These are phyloP conservation scores for Fraxinus nigra DNA, from an alignment of 305 asterid genomes.

Conservation along the genomic window DNA sequence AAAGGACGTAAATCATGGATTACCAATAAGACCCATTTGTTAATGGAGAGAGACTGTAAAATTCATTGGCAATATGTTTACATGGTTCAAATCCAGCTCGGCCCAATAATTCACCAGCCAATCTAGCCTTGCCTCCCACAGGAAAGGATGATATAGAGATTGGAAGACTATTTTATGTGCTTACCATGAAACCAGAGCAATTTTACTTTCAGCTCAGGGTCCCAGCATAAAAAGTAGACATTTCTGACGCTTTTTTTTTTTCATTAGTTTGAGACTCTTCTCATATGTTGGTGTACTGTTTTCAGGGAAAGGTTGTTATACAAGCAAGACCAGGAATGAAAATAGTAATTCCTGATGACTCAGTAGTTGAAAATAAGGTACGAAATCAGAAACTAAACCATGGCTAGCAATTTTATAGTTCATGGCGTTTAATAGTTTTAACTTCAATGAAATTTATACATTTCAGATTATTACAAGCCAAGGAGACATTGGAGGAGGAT, in stretches of 20 bases:
- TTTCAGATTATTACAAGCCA: conserved; percentile 48
- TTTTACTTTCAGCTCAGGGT: background rate
- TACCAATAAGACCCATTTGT: background rate
- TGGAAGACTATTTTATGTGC: background rate
- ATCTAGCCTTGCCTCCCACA: background rate
- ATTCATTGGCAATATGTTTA: background rate
- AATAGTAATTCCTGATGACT: conserved; percentile 64
- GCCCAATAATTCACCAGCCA: background rate
- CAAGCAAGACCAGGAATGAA: conserved; percentile 48
- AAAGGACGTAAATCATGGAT: background rate
- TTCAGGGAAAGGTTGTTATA: conserved; percentile 69
- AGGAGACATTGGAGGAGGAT: conserved; percentile 35
- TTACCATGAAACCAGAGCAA: background rate
- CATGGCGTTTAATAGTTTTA: background rate
- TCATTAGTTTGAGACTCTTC: conserved; percentile 8
- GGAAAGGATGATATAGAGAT: background rate
- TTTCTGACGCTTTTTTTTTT: background rate
- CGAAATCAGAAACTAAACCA: conserved; percentile 12
- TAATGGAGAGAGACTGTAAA: background rate
- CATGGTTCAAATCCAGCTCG: background rate
- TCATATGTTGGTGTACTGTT: conserved; percentile 14
- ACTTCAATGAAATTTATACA: conserved; percentile 5
- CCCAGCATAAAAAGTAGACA: background rate
- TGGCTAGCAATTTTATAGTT: conserved; percentile 3
- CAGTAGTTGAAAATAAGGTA: conserved; percentile 70